phyloP scores from a whole-genome alignment of 495 filamentous ascomycete genomes.

The Penicillium coffeae region DNA sequence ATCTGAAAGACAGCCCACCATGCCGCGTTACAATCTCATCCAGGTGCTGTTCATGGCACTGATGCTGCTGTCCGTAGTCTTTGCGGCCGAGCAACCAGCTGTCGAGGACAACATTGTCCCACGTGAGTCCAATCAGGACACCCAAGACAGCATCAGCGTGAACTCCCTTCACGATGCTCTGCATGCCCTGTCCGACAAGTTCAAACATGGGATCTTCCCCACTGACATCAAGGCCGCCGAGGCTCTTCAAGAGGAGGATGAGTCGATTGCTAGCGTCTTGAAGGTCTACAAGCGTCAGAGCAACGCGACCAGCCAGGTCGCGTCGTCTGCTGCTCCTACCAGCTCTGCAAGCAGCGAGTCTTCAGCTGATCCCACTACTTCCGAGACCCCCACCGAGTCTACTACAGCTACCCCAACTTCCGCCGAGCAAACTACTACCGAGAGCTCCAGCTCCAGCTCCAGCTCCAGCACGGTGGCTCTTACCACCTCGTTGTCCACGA shows the following conservation, averaged over 20 bases:
- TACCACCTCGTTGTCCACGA: conserved; percentile 13
- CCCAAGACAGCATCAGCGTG: conserved; percentile 37
- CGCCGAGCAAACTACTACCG: conserved; percentile 5
- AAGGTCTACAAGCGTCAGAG: conserved; percentile 40
- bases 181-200: conserved; percentile 46
- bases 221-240: conserved; percentile 45
- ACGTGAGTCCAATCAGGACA: conserved; percentile 35
- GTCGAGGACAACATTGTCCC: conserved; percentile 10
- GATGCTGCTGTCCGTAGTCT: conserved; percentile 15
- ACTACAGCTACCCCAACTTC: conserved; percentile 12
- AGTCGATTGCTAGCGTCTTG: conserved; percentile 40
- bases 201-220: conserved; percentile 49
- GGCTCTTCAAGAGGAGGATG: conserved; percentile 45
- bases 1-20: conserved; percentile 7
- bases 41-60: conserved; percentile 20
- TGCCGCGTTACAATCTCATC: conserved; percentile 22
- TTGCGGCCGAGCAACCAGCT: conserved; percentile 18
- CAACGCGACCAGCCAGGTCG: conserved; percentile 26
- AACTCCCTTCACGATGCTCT: conserved; percentile 46
- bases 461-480: conserved; percentile 6
- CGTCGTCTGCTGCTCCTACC: conserved; percentile 12
- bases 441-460: conserved; percentile 5
- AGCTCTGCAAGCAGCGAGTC: conserved; percentile 5
- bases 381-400: conserved; percentile 3
- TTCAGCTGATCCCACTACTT: background rate